These are phyloP conservation scores for Rhodamnia rubescens DNA, from an alignment of 345 rosid genomes.

Conservation along the genomic window DNA sequence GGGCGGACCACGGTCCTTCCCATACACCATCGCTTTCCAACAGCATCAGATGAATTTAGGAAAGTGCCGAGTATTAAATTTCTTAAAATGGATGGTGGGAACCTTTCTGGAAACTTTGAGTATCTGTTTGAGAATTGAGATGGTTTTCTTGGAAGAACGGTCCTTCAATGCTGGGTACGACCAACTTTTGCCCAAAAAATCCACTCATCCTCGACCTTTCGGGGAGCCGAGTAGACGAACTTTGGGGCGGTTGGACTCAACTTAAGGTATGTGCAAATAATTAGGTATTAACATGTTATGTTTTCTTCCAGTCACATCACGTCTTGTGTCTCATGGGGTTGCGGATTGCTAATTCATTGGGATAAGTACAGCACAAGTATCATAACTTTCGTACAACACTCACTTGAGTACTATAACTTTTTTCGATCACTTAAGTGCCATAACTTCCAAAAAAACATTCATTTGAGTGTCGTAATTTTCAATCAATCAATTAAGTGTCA, in stretches of 20 bases:
- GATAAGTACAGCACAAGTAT: too few species aligned
- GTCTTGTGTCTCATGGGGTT: background rate
- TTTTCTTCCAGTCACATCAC: too few species aligned
- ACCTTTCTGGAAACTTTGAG: background rate
- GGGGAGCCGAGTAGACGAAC: background rate
- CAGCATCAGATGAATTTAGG: background rate
- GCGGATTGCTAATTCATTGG: background rate
- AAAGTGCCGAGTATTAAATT: background rate
- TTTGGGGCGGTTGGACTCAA: background rate
- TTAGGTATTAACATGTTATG: too few species aligned
- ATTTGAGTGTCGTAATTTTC: too few species aligned
- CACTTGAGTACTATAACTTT: too few species aligned
- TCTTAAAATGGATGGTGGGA: background rate
- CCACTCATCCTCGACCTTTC: background rate
- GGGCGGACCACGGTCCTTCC: too few species aligned
- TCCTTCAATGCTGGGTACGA: background rate
- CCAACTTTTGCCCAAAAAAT: background rate
- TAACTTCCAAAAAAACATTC: too few species aligned
- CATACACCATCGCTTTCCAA: too few species aligned
- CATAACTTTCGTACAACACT: too few species aligned
- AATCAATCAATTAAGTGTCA: too few species aligned
- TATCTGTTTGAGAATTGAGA: background rate
- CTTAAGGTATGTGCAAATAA: background rate
- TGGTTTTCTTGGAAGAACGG: background rate
- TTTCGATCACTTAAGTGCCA: too few species aligned